Evolutionary conservation across 768 basidiomycete species (phyloP), one percentile per base, ranked within the genome.

Genomic region (Lactarius evosmus): DNA sequence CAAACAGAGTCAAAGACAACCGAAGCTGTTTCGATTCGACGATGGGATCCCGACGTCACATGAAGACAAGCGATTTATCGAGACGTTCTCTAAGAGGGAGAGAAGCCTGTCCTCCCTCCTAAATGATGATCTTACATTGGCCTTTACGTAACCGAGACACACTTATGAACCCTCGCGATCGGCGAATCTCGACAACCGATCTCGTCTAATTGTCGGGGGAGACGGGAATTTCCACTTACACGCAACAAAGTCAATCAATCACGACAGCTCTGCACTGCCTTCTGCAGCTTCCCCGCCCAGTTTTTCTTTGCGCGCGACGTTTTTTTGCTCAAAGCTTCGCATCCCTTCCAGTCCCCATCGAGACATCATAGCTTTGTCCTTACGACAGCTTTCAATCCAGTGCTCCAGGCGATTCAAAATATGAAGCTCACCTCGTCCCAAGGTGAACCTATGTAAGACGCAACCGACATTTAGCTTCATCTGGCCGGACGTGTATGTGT

Each of bases 311-410:
- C 75, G 76, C 25, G 81, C 82, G 36, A 90, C 83, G 63, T 77
- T 79, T 25, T 75, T 72, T 70, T 93, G 88, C 72, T 91, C 89
- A 74, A 98, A 98, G 72, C 91, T 93, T 60, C 78, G 79, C 91
- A 97, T 93, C 34, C 95, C 95, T 66, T 88, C 80, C 33, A 98
- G 78, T 34, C 96, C 96, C 95, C 94, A 97, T 49, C 93, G 84
- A 5, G 75, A 78, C 85, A 98, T 91, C 93, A 98, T 92, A 11
- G 87, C 83, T 73, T 95, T 96, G 76, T 98, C 96, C 85, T 91
- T 91, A 70, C 41, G 69, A 33, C 60, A 49, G 54, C 14, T 46
- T 33, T 54, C 7, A 51, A 16, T 56, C 17, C 44, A 5, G 9
- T 34, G 3, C 34, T 17, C n/a, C 22, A 36, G 29, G 29, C 14